Conservation (phyloP, 495 filamentous ascomycete genomes). For the Penicillium ucsense region DNA sequence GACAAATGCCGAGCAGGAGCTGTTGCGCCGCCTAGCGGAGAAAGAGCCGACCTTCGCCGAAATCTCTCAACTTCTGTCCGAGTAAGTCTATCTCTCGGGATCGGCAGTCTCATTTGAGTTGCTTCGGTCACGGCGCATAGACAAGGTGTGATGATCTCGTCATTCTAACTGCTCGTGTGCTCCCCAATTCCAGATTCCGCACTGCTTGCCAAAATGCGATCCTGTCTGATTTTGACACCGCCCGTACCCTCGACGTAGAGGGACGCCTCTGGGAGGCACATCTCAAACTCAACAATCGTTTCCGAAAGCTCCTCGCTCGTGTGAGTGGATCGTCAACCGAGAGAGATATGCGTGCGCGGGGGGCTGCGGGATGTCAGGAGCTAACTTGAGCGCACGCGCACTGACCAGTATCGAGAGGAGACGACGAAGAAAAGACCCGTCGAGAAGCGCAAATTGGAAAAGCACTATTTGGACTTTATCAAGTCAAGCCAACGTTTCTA, state of each 20-base stretch:
- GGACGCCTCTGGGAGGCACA: conserved; percentile 70
- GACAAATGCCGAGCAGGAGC: conserved; percentile 38
- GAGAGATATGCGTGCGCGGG: background rate
- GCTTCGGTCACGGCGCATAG: conserved; percentile 8
- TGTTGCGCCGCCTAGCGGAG: conserved; percentile 39
- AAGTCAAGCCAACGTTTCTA: conserved; percentile 84
- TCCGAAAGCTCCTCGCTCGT: conserved; percentile 50
- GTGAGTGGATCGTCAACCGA: conserved; percentile 25
- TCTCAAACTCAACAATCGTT: conserved; percentile 62
- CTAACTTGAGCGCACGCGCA: conserved; percentile 8
- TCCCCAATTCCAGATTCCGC: conserved; percentile 45
- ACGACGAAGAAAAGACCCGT: conserved; percentile 57
- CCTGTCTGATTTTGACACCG: conserved; percentile 63
- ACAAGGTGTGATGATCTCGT: too few relatives aligned
- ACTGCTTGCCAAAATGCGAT: conserved; percentile 59
- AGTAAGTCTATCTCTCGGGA: conserved; percentile 34
- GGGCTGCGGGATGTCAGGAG: background rate
- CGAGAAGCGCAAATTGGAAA: conserved; percentile 67
- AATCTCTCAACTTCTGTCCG: conserved; percentile 46
- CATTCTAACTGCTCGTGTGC: too few relatives aligned
- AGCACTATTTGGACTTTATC: conserved; percentile 71
- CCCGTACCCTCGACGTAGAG: conserved; percentile 54
- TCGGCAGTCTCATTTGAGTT: background rate
- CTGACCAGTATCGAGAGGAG: conserved; percentile 40
- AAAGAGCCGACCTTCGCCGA: conserved; percentile 47